Base-by-base conservation (phyloP, 75 land plant species). In the Gnetum montanum region DNA sequence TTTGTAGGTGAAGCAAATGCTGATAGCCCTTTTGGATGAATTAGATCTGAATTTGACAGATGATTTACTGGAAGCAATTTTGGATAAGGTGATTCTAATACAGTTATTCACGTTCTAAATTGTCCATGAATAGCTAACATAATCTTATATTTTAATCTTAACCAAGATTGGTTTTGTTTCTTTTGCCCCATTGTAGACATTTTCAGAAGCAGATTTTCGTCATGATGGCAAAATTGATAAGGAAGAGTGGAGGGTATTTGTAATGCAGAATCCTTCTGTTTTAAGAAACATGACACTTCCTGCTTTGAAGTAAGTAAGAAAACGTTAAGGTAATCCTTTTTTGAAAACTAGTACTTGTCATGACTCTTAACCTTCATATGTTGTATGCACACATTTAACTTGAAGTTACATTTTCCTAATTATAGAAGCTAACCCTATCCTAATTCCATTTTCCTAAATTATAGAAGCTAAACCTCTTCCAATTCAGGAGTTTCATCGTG, bases 1-100 rank as follows among this genome's bases (percentile, higher is more conserved):
- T 16, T 49, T 54, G 43, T 77, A 92, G 97, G 81, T 92, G 22
- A 84, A 72, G 71, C 83, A 88, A 61, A 88, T 92, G 97, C 70
- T 92, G 27, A 43, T 81, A 66, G 97, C 97, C 18, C 64, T 88
- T 31, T 50, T 88, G 70, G 70, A 40, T 38, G 97, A 92, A 68
- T 88, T 90, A 19, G 83, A 78, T 19, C 66, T 74, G 81, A 62
- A 62, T 3, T 54, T 93, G 25, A 70, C 96, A 22, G 90, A 88
- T 58, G 98, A 79, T 13, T 75, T 85, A 51, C 78, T 93, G 41
- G 96, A 89, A 53, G 59, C 74, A 6, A 92, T 92, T 12, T 57
- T 88, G 46, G 97, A 92, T 61, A 81, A 88, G 74, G 97, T 68
- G 27, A 25, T 27, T 6, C 68, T 2, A 10, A 4, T 46, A 24